Conservation (phyloP, 441 rosid genomes). For the Croton setiger region DNA sequence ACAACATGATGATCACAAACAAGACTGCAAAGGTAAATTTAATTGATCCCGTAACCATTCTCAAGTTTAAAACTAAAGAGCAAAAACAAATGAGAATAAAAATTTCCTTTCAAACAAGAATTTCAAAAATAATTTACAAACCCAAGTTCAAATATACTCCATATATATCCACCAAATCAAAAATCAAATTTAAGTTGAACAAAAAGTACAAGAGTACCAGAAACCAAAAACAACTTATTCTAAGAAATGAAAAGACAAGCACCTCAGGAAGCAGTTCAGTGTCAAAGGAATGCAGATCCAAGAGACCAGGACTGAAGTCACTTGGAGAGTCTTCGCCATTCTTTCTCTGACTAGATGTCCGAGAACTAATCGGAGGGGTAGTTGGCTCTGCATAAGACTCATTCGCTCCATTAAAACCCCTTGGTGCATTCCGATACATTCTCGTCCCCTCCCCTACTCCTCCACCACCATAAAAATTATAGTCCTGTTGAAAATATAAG, state of each 20-base stretch:
- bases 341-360: slow-evolving; percentile 56
- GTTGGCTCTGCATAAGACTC: slow-evolving; percentile 70
- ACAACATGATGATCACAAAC: background rate
- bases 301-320: slow-evolving; percentile 95
- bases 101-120: background rate
- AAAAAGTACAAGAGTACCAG: background rate
- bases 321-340: slow-evolving; percentile 62
- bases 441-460: slow-evolving; percentile 60
- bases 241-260: slow-evolving; percentile 4
- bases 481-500: slow-evolving; percentile 50
- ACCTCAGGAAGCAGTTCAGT: slow-evolving; percentile 98
- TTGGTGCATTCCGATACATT: slow-evolving; percentile 57
- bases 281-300: slow-evolving; percentile 96
- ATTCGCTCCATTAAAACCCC: slow-evolving; percentile 59
- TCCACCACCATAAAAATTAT: slow-evolving; percentile 68
- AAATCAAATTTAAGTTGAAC: background rate
- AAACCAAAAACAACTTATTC: background rate
- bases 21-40: background rate
- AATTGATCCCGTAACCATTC: background rate
- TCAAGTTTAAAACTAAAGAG: background rate
- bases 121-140: background rate
- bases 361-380: slow-evolving; percentile 70
- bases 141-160: background rate
- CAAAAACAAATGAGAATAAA: background rate
- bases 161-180: background rate